Evolutionary conservation across 768 basidiomycete genomes (phyloP).

Genomic region (Lactarius quietus): DNA sequence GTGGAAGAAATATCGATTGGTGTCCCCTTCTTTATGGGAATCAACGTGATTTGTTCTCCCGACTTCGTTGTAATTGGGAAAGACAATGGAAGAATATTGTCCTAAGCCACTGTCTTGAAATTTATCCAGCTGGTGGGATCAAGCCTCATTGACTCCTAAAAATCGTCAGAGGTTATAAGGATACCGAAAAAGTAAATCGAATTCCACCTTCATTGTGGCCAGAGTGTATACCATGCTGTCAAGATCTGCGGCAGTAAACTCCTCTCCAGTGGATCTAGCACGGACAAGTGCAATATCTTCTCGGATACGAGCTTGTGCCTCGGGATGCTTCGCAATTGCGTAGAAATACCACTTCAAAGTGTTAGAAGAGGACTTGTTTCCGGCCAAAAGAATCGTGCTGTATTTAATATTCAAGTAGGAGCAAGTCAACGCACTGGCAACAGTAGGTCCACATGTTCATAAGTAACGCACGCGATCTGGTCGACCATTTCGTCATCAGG

Average conservation of each 20-base stretch:
- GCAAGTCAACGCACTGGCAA: no score
- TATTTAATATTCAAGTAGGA: no score
- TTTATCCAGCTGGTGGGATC: background rate
- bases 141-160: background rate
- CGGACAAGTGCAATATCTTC: constrained; percentile 12
- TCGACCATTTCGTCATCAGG: no score
- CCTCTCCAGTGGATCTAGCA: background rate
- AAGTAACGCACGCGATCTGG: no score
- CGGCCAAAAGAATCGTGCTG: no score
- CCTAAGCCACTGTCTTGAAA: background rate
- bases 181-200: background rate
- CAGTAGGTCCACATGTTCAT: no score
- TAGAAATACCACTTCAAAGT: no score
- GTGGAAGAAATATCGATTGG: background rate
- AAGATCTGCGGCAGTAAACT: background rate
- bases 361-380: no score
- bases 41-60: background rate
- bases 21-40: constrained; percentile 13
- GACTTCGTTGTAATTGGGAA: constrained; percentile 14
- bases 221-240: background rate
- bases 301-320: constrained; percentile 15
- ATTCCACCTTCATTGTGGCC: constrained; percentile 8
- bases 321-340: no score
- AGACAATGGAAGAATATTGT: constrained; percentile 9
- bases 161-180: background rate